Evolutionary conservation across 495 filamentous ascomycete genomes (phyloP).

Genomic region (Sabuloglossum arenarium): DNA sequence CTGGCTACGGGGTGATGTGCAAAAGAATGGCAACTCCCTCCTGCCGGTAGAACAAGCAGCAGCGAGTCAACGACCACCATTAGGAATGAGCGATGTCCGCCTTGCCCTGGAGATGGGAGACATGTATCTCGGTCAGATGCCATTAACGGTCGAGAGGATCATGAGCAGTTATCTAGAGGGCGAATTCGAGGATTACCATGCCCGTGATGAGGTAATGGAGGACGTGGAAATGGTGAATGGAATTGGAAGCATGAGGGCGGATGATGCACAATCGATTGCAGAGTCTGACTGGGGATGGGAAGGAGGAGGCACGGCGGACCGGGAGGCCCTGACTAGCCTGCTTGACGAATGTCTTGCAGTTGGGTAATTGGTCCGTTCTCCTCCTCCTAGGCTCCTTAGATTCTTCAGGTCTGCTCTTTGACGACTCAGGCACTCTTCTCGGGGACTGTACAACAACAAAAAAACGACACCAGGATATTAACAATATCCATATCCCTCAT

Average conservation of each 20-base stretch:
- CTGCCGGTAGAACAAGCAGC: slow-evolving; percentile 56
- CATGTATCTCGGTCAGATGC: slow-evolving; percentile 55
- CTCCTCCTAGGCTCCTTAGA: background rate
- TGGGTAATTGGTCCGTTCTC: background rate
- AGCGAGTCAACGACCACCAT: slow-evolving; percentile 37
- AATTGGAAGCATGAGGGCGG: slow-evolving; percentile 10
- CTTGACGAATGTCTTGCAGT: slow-evolving; percentile 28
- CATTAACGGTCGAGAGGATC: slow-evolving; percentile 47
- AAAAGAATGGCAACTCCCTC: slow-evolving; percentile 46
- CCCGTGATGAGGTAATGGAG: slow-evolving; percentile 19
- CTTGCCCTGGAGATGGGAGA: slow-evolving; percentile 55
- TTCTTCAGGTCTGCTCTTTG: too few species aligned
- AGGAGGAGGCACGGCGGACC: slow-evolving; percentile 40
- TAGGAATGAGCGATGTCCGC: slow-evolving; percentile 62
- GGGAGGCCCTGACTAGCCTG: slow-evolving; percentile 39
- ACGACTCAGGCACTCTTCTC: too few species aligned
- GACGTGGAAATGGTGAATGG: slow-evolving; percentile 7
- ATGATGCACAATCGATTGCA: background rate
- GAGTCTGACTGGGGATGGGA: slow-evolving; percentile 43
- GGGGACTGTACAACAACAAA: background rate
- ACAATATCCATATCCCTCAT: background rate
- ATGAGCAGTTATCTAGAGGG: slow-evolving; percentile 55
- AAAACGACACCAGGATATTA: background rate
- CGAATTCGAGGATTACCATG: slow-evolving; percentile 41
- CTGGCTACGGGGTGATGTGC: slow-evolving; percentile 42